Evolutionary conservation across 1,284 basidiomycete species (phyloP), one percentile per base, ranked within the genome.

Genomic region (Erythrobasidium hasegawianum): DNA sequence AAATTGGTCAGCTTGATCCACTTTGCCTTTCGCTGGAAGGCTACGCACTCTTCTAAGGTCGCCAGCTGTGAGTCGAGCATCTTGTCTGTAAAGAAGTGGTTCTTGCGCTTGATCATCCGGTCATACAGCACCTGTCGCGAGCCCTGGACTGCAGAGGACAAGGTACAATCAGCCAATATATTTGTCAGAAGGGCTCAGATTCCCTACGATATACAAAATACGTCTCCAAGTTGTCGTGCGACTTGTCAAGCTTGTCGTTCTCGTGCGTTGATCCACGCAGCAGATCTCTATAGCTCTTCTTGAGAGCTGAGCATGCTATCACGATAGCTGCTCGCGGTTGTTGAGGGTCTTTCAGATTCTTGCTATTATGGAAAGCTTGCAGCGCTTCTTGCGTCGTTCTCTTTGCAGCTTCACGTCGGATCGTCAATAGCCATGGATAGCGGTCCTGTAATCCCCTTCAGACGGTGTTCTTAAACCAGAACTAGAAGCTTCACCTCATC

Each of bases 41-140:
- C 50, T 22, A 5, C 22, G 38, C 62, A 65, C 66, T 24, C 43
- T 78, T 97, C 89, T 67, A 97, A 76, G 39, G 89, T 87, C 18
- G 79, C 79, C 68, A 96, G 75, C 79, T 97, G 94, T 70, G 87
- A 88, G 59, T 88, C 86, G 69, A 97, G 81, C 93, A 97, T 95
- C 22, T 77, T 75, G 24, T 85, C 83, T 77, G 92, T 92, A 87
- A 97, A 91, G 72, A 90, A 96, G 77, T 97, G 94, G 0, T 85
- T 86, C 70, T 85, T 77, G 29, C 93, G 81, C 60, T 81, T 81
- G 72, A 77, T 74, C 84, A 97, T 91, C 45, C 93, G 80, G 56
- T 86, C 81, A 71, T 82, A 72, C 54, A 96, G 76, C 56, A 87
- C 76, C 27, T 86, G 83, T 45, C 80, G 78, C 20, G 82, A 77